Evolutionary conservation across 768 basidiomycete genomes (phyloP), one percentile per base, ranked within the genome.

Genomic region (Suillus spraguei): DNA sequence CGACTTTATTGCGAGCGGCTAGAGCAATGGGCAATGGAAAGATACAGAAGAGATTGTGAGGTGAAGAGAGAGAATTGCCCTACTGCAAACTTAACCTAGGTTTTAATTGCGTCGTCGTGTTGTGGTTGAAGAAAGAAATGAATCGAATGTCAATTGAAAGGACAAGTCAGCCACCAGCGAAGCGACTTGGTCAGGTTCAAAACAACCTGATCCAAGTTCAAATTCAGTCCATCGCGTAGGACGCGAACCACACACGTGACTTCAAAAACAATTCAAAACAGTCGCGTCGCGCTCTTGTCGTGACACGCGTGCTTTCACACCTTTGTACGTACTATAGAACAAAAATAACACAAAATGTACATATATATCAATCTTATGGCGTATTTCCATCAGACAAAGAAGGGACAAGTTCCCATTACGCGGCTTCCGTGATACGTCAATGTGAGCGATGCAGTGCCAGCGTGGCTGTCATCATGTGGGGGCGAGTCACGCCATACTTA

Each of bases 211-310:
- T 44, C n/a, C 54, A 63, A 70, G 60, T 66, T 59, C 59, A 65
- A 65, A 62, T 71, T 69, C 69, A 69, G 67, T 66, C 60, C 59
- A 33, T 76, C 77, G 74, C 75, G 77, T 68, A 73, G 5, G 70
- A 75, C 74, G 74, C 74, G 74, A 75, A 75, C 76, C 71, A 70
- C 60, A 10, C 79, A 80, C 79, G 79, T 80, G 79, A 76, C 68
- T 33, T 49, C 22, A 64, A 68, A 72, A 79, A 79, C 63, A 76
- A 42, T 36, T 61, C 70, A 76, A 64, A 75, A 75, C 75, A 75
- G 72, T 67, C 74, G 68, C 74, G 75, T 75, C 74, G 74, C 74
- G 74, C 70, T 59, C 66, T 62, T 36, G 14, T 47, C 50, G 55
- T 59, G 52, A 65, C 28, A 28, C 59, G 49, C 65, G 56, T 53